Conservation (phyloP, 805 yeast genomes). For the Nakazawaea siamensis region DNA sequence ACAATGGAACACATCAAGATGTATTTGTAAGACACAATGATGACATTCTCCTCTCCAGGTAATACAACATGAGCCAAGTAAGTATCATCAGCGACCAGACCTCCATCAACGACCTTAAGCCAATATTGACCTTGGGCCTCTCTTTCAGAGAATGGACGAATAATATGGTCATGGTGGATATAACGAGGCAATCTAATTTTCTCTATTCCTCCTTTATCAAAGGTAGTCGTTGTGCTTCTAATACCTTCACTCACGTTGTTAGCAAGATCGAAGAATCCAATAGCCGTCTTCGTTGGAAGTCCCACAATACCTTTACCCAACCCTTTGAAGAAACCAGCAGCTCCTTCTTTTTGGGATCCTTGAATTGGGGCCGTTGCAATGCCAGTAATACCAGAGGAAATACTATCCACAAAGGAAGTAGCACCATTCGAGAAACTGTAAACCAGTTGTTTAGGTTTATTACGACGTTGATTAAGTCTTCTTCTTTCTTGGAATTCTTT, state of each 20-base stretch:
- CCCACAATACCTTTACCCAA: slow-evolving; percentile 94
- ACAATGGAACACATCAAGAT: slow-evolving; percentile 63
- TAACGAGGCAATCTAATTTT: slow-evolving; percentile 79
- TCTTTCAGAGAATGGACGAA: slow-evolving; percentile 67
- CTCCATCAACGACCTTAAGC: slow-evolving; percentile 80
- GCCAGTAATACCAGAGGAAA: slow-evolving; percentile 85
- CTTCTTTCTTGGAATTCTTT: slow-evolving; percentile 74
- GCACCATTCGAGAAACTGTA: slow-evolving; percentile 85
- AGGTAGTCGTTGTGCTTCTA: slow-evolving; percentile 82
- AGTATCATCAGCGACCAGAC: slow-evolving; percentile 58
- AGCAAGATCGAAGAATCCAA: slow-evolving; percentile 89
- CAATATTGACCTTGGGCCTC: slow-evolving; percentile 94
- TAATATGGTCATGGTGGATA: slow-evolving; percentile 59
- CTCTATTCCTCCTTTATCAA: slow-evolving; percentile 70
- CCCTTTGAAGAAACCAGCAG: slow-evolving; percentile 89
- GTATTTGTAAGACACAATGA: slow-evolving; percentile 64
- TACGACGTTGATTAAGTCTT: slow-evolving; percentile 67
- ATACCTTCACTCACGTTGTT: slow-evolving; percentile 92
- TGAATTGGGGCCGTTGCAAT: slow-evolving; percentile 84
- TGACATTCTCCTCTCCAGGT: slow-evolving; percentile 72
- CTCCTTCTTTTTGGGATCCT: slow-evolving; percentile 92
- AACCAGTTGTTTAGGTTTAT: slow-evolving; percentile 76
- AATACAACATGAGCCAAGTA: slow-evolving; percentile 82
- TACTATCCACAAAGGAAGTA: slow-evolving; percentile 75
- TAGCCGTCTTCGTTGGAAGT: slow-evolving; percentile 92